These are phyloP conservation scores for Fusarium duplospermum DNA, from an alignment of 2,329 filamentous ascomycete species.

Conservation along the genomic window DNA sequence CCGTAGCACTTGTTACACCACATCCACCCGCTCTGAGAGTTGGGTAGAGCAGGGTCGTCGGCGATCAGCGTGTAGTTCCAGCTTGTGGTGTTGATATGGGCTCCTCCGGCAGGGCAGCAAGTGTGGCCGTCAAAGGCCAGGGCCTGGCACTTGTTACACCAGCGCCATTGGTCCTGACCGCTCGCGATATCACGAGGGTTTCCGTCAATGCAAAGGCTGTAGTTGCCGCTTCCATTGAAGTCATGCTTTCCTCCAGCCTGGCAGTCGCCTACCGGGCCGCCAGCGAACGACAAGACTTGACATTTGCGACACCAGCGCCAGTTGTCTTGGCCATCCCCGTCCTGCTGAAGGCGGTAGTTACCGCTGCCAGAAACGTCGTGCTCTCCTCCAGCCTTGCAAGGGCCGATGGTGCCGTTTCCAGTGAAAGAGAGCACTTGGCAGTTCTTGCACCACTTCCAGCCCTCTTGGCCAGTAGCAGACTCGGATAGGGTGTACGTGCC, in stretches of 20 bases:
- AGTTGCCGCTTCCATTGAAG: not conserved
- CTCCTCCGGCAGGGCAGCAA: not conserved
- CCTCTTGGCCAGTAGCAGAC: not conserved
- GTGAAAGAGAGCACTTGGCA: not conserved
- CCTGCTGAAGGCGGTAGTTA: not conserved
- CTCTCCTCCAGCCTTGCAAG: not conserved
- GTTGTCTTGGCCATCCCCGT: not conserved
- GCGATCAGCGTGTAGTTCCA: not conserved
- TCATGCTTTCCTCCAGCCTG: not conserved
- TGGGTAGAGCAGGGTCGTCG: not conserved
- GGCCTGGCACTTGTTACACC: not conserved
- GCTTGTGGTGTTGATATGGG: not conserved
- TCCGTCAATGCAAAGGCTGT: not conserved
- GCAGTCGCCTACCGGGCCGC: not conserved
- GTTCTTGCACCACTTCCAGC: not conserved
- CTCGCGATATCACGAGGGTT: not conserved
- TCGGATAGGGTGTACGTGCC: not conserved
- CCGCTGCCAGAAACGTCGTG: not conserved
- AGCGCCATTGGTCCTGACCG: not conserved
- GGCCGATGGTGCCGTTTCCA: not conserved
- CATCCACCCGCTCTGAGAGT: not conserved
- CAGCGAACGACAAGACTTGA: not conserved
- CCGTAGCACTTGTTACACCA: not conserved
- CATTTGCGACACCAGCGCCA: not conserved
- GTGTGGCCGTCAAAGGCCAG: not conserved